A percentile compares a stretch with the other conserved stretches of the same genome.
These are phyloP conservation scores for Saccharomyces hybrid DNA, from an alignment of 1,139 yeast species.

Conservation along the genomic window DNA sequence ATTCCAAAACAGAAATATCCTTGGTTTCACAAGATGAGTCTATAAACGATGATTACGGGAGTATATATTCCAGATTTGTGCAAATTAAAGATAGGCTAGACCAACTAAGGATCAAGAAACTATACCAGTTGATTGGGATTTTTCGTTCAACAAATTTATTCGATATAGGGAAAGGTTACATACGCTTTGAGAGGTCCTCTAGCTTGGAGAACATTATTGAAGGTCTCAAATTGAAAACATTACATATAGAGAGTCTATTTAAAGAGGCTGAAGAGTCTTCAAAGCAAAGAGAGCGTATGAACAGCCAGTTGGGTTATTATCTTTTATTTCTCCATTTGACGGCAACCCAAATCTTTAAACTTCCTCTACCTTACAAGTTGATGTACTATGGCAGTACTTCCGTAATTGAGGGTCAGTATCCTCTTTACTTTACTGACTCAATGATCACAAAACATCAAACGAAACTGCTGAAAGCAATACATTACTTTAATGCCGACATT, in stretches of 20 bases:
- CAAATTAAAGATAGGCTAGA: conserved; percentile 16
- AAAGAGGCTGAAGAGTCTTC: neutral
- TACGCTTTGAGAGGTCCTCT: conserved; percentile 5
- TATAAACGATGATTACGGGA: conserved; percentile 24
- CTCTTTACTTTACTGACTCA: conserved; percentile 20
- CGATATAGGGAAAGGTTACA: conserved; percentile 8
- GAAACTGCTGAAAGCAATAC: conserved; percentile 18
- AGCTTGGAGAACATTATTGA: neutral
- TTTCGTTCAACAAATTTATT: conserved; percentile 13
- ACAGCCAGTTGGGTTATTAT: conserved; percentile 26
- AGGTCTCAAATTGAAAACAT: neutral
- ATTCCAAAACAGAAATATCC: neutral
- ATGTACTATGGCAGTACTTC: conserved; percentile 28
- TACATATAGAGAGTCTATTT: neutral
- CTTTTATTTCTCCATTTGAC: conserved; percentile 20
- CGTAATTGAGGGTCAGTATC: conserved; percentile 16
- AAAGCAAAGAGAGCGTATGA: conserved; percentile 6
- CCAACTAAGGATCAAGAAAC: conserved; percentile 14
- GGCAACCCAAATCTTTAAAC: conserved; percentile 16
- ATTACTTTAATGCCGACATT: conserved; percentile 22
- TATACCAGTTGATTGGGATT: conserved; percentile 17
- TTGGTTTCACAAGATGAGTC: conserved; percentile 3
- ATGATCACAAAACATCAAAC: conserved; percentile 13
- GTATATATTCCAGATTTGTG: conserved; percentile 19
- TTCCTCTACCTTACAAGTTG: conserved; percentile 23